phyloP scores from a whole-genome alignment of 192 early-diverging fungal genomes.

The Linnemannia elongata region DNA sequence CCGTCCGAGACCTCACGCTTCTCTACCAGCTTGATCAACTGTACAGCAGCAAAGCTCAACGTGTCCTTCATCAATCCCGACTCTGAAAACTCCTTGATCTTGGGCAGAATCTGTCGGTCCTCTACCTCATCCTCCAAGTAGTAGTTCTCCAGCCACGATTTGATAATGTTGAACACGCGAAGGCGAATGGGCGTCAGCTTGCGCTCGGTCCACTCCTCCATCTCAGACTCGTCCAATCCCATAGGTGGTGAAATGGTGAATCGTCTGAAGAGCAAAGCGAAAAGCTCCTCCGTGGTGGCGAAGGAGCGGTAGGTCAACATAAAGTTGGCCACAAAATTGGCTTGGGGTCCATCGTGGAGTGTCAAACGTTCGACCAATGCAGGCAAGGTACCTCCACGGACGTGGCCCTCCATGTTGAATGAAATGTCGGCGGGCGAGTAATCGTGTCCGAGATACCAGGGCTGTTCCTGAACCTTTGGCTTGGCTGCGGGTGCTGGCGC shows the following conservation, averaged over 20 bases:
- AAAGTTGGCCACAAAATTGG: conserved; percentile 89
- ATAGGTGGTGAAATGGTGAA: conserved; percentile 83
- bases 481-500: conserved; percentile 39
- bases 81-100: conserved; percentile 80
- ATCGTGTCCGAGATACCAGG: conserved; percentile 89
- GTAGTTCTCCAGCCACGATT: conserved; percentile 96
- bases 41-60: conserved; percentile 76
- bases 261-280: conserved; percentile 80
- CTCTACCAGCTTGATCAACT: conserved; percentile 85
- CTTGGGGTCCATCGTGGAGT: conserved; percentile 86
- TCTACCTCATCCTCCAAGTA: conserved; percentile 82
- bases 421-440: conserved; percentile 79
- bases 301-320: conserved; percentile 97
- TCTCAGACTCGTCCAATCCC: conserved; percentile 72
- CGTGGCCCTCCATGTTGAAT: conserved; percentile 88
- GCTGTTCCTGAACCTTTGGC: conserved; percentile 57
- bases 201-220: conserved; percentile 84
- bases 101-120: conserved; percentile 76
- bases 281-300: conserved; percentile 82
- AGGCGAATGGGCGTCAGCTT: conserved; percentile 93
- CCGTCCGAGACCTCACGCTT: conserved; percentile 75
- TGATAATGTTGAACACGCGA: conserved; percentile 94
- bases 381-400: conserved; percentile 90
- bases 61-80: conserved; percentile 77
- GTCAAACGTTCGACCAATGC: conserved; percentile 93